Base-by-base conservation (phyloP, 257 asterid species). In the Paulownia fortunei region DNA sequence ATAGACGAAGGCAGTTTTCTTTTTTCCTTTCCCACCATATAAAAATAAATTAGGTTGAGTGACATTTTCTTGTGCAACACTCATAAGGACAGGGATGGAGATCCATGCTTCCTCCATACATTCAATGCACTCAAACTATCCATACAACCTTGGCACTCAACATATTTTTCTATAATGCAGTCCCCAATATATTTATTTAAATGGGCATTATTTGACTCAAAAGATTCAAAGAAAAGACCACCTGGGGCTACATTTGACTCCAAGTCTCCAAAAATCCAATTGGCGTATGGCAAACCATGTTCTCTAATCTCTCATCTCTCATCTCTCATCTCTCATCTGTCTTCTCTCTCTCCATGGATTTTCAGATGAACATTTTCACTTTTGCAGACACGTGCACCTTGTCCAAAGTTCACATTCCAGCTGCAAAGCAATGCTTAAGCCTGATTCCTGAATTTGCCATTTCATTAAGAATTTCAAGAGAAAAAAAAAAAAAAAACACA, bases 121-220 rank as follows among this genome's bases (percentile, higher is more conserved):
- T 80, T 73, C 86, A 77, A 80, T 80, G 85, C 56, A 85, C 84
- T 47, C 70, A 56, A 61, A 44, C 59, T 69, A 76, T 78, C 60
- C 76, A 74, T 44, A 16, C 4, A 69, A 52, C 36, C 42, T 19
- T 32, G 69, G 72, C 63, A 47, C 13, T 44, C 21, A 1, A 4
- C 2, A 36, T n/a, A 52, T 36, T 10, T 24, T 55, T 66, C 62
- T 41, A 12, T 30, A 39, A 73, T 79, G 32, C 18, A 37, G 55
- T 46, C 0, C 34, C 32, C 59, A n/a, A n/a, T 32, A 15, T 60
- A 19, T 36, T n/a, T 54, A 3, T 69, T 44, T 41, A 37, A 11
- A 47, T 24, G 1, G 16, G 47, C 47, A 34, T 49, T 21, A n/a
- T 63, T 52, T 49, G 73, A 62, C 3, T 49, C 19, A 26, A n/a